phyloP scores from a whole-genome alignment of 768 basidiomycete genomes.

The Boletus speciosus region DNA sequence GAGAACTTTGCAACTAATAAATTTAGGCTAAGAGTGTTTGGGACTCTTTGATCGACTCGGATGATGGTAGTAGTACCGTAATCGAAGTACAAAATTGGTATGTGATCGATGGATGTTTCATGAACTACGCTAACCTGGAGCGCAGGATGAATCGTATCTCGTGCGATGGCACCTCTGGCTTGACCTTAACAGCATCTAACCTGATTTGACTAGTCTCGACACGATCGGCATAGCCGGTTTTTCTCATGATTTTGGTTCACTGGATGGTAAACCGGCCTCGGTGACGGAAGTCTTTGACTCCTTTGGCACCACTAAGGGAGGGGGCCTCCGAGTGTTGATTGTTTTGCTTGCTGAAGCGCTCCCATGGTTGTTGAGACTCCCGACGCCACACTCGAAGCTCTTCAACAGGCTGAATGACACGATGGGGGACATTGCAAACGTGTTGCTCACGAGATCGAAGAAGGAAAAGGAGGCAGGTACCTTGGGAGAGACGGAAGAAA shows the following conservation, averaged over 20 bases:
- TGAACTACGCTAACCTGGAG: not conserved
- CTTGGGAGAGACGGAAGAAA: conserved; percentile 30
- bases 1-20: not conserved
- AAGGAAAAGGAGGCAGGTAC: conserved; percentile 32
- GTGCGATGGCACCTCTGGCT: conserved; percentile 21
- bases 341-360: conserved; percentile 27
- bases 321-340: conserved; percentile 4
- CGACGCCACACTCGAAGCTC: conserved; percentile 26
- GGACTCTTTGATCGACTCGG: conserved; percentile 29
- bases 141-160: conserved; percentile 45
- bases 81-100: conserved; percentile 51
- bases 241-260: conserved; percentile 42
- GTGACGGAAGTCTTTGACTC: conserved; percentile 28
- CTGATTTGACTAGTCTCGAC: conserved; percentile 34
- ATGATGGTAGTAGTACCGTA: conserved; percentile 23
- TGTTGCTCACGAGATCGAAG: conserved; percentile 31
- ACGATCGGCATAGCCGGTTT: conserved; percentile 45
- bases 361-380: conserved; percentile 32
- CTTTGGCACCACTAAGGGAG: conserved; percentile 12
- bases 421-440: conserved; percentile 33
- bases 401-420: conserved; percentile 25
- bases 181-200: not conserved
- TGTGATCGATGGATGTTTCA: not conserved
- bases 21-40: conserved; percentile 30
- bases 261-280: conserved; percentile 33